Base-by-base conservation (phyloP, 345 rosid species). In the Microcos paniculata region DNA sequence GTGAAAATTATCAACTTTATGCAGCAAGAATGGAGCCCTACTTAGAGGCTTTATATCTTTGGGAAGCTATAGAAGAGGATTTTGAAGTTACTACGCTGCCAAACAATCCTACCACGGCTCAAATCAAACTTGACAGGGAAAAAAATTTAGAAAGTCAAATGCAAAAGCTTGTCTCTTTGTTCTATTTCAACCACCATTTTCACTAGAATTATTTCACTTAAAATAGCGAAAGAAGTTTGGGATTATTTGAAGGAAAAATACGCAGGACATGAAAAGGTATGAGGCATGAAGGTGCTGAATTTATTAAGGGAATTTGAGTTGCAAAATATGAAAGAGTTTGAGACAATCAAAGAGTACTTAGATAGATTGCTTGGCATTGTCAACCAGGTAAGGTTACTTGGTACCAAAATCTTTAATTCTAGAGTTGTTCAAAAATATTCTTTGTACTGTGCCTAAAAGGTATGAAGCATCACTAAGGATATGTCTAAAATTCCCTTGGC, bases 401-500 rank as follows among this genome's bases (percentile, higher is more conserved):
- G 75, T 4, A 70, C 18, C 15, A 21, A 67, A 2, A 10, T 76
- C 7, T 0, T 9, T 28, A 19, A 71, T 21, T 23, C 11, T 0
- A 77, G 76, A 52, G n/a, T n/a, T n/a, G n/a, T n/a, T n/a, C n/a
- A 13, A 78, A 55, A 78, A 53, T 40, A 33, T 78, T 21, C 45
- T 72, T 6, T 28, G 62, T 0, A 46, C 57, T 0, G 7, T 72
- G n/a, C 71, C 33, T 33, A 66, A 78, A 55, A 78, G 18, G 15
- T 78, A 9, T 71, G 65, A 72, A 31, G 55, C 72, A 7, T 15
- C 48, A 3, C 64, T 72, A 31, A 30, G 62, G 21, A n/a, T n/a
- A n/a, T n/a, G n/a, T n/a, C n/a, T n/a, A n/a, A n/a, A n/a, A n/a
- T n/a, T n/a, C n/a, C n/a, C n/a, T n/a, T n/a, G n/a, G n/a, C n/a